Evolutionary conservation across 2,329 filamentous ascomycete genomes (phyloP), one percentile per base, ranked within the genome.

Genomic region (Lecanicillium sp.): DNA sequence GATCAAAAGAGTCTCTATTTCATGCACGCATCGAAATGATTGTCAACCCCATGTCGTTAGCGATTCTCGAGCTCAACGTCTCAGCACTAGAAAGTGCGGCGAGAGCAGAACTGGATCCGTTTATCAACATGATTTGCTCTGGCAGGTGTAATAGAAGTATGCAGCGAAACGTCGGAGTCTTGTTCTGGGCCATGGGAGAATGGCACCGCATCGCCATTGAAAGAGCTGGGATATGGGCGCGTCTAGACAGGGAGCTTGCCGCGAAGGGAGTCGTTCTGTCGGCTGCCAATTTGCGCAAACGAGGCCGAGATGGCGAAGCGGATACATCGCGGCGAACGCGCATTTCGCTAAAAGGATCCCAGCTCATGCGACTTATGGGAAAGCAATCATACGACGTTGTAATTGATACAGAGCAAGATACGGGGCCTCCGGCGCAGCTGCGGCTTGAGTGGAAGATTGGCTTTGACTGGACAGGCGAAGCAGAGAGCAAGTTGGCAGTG

Each of bases 391-490:
- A 69, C 12, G 65, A 72, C 25, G 44, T 77, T 1, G 56, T 63
- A 0, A 45, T 72, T 5, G 51, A 68, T 19, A 34, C 47, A 3
- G 48, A 40, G 48, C 37, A 51, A 36, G 45, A 48, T 60, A 39
- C 57, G 35, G 54, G 61, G 1, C 52, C 55, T 1, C 43, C 60
- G 9, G 62, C 70, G 3, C 54, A 64, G 9, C 40, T 79, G 4
- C 68, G 75, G 18, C 59, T 85, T 2, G 64, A 69, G 41, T 86
- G 82, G 82, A 63, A 58, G 33, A 77, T 83, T 31, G 58, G 59
- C 2, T 83, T 85, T 50, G 81, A 85, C 55, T 85, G 80, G 81
- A 80, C 80, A 0, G 82, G 82, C 5, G 82, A 85, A 51, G 80
- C 78, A 4, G 70, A 73, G 49, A 83, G 73, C 47, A 63, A 64